Percentiles rank a stretch among this genome's conserved stretches.
Evolutionary conservation across 169 alveolate genomes (phyloP).

Genomic region (Cryptosporidium sp.): DNA sequence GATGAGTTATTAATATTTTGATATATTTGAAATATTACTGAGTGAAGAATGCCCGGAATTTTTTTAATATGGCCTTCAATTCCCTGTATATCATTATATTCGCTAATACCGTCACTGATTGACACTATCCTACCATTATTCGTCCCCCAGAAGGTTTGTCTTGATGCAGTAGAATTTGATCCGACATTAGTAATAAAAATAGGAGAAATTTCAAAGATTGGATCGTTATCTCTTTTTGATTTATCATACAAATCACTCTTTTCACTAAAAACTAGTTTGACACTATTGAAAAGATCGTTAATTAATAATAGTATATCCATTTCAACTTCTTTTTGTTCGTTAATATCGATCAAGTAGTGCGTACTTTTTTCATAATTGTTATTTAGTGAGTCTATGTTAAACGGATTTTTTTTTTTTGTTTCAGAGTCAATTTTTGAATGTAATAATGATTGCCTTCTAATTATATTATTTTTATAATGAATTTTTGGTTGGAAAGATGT

Average conservation of each 20-base stretch:
- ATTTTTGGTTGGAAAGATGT: not conserved
- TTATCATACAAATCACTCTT: not conserved
- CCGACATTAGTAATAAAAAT: conserved; percentile 54
- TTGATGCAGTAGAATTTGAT: conserved; percentile 29
- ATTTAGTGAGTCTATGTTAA: not conserved
- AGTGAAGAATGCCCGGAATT: conserved; percentile 63
- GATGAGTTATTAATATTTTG: conserved; percentile 48
- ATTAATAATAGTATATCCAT: conserved; percentile 38
- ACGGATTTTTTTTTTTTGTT: not conserved
- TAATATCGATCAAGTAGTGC: conserved; percentile 24
- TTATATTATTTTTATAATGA: conserved; percentile 4
- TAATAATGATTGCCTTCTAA: conserved; percentile 55
- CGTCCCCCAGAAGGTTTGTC: conserved; percentile 72
- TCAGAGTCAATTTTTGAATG: conserved; percentile 2
- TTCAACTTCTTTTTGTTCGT: conserved; percentile 69
- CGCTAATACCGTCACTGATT: not conserved
- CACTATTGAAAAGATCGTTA: conserved; percentile 43
- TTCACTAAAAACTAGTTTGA: conserved; percentile 24
- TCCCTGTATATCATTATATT: not conserved
- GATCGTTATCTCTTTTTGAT: not conserved
- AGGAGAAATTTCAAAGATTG: not conserved
- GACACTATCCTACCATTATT: conserved; percentile 28
- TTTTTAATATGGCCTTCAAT: not conserved
- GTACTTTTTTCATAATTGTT: not conserved
- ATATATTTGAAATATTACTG: conserved; percentile 50